phyloP scores from a whole-genome alignment of 2,329 filamentous ascomycete genomes.

The Neurospora sp. region DNA sequence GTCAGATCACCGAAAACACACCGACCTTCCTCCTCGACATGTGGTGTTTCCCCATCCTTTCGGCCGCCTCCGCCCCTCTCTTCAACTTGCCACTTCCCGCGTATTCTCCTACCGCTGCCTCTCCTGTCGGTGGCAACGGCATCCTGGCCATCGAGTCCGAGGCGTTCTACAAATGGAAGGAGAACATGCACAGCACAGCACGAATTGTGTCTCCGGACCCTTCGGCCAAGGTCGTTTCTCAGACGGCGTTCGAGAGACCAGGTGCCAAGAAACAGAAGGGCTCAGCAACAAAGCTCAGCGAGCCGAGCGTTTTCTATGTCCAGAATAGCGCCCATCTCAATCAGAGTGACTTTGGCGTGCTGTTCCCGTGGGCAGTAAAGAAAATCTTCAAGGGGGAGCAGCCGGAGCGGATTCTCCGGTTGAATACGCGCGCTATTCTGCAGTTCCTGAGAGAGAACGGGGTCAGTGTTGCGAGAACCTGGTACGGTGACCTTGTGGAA shows the following conservation, averaged over 20 bases:
- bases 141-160: slow-evolving; percentile 66
- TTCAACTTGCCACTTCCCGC: slow-evolving; percentile 64
- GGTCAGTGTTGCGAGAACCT: slow-evolving; percentile 40
- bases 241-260: slow-evolving; percentile 31
- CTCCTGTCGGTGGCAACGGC: slow-evolving; percentile 41
- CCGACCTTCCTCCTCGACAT: slow-evolving; percentile 66
- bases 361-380: slow-evolving; percentile 65
- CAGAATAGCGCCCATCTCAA: slow-evolving; percentile 66
- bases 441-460: slow-evolving; percentile 45
- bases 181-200: slow-evolving; percentile 62
- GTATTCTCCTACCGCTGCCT: slow-evolving; percentile 43
- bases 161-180: slow-evolving; percentile 68
- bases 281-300: slow-evolving; percentile 26
- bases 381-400: slow-evolving; percentile 47
- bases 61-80: slow-evolving; percentile 51
- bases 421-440: slow-evolving; percentile 49
- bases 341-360: slow-evolving; percentile 73
- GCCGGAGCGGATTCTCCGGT: slow-evolving; percentile 47
- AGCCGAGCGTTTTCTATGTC: slow-evolving; percentile 68
- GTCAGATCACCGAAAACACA: slow-evolving; percentile 59
- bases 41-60: slow-evolving; percentile 67
- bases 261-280: background rate
- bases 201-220: slow-evolving; percentile 52
- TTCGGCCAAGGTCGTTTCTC: slow-evolving; percentile 29
- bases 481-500: slow-evolving; percentile 39